Percentiles rank a stretch among this genome's conserved stretches.
phyloP scores from a whole-genome alignment of 768 basidiomycete species.

The Imleria badia region DNA sequence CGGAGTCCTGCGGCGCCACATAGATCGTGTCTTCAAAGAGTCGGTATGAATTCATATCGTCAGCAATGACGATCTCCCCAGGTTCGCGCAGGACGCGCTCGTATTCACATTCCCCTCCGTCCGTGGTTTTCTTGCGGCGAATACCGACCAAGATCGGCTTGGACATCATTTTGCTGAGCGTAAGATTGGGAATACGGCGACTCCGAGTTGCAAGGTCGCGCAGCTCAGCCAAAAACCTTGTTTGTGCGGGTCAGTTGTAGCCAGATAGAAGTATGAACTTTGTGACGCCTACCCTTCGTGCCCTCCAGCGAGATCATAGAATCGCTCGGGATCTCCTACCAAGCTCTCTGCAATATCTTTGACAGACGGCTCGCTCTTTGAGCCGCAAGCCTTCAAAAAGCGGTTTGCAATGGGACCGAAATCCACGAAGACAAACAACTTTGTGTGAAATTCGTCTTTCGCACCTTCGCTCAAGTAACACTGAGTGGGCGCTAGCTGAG shows the following conservation, averaged over 20 bases:
- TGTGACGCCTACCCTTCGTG: slow-evolving; percentile 51
- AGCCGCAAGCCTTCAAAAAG: slow-evolving; percentile 82
- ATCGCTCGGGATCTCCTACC: slow-evolving; percentile 60
- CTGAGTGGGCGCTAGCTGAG: slow-evolving; percentile 53
- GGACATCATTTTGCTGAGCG: slow-evolving; percentile 59
- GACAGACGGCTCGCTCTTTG: slow-evolving; percentile 78
- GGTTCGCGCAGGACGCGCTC: slow-evolving; percentile 63
- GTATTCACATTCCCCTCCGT: slow-evolving; percentile 62
- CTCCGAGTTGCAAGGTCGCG: slow-evolving; percentile 76
- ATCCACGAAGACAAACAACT: slow-evolving; percentile 83
- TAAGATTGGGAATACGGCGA: slow-evolving; percentile 45
- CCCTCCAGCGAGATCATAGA: slow-evolving; percentile 66
- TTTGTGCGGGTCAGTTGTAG: not conserved
- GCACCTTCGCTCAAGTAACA: slow-evolving; percentile 62
- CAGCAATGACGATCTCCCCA: slow-evolving; percentile 71
- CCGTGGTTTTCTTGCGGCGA: slow-evolving; percentile 45
- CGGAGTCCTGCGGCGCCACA: slow-evolving; percentile 74
- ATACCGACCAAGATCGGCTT: slow-evolving; percentile 72
- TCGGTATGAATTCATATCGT: slow-evolving; percentile 75
- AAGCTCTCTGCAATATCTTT: slow-evolving; percentile 73
- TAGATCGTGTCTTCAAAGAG: slow-evolving; percentile 72
- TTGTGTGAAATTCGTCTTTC: slow-evolving; percentile 63
- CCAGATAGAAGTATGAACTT: not conserved
- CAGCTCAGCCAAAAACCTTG: slow-evolving; percentile 75
- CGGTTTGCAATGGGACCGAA: slow-evolving; percentile 76